These are phyloP conservation scores for Podospora pseudoanserina DNA, from an alignment of 495 filamentous ascomycete genomes.

Conservation along the genomic window DNA sequence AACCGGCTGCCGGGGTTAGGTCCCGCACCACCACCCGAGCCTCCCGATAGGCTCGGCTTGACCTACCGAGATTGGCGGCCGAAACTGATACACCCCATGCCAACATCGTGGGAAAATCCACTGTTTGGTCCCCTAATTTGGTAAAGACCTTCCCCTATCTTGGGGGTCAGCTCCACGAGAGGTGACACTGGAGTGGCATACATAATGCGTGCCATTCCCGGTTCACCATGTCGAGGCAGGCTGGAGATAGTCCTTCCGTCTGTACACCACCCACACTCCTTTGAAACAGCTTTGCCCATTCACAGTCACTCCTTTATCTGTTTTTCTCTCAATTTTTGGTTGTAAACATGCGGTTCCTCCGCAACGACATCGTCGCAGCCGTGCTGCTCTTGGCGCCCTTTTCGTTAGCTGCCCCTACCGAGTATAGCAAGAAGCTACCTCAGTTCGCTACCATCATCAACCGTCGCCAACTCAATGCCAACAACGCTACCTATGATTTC, in stretches of 20 bases:
- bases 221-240: background rate
- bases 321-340: background rate
- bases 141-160: background rate
- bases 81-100: background rate
- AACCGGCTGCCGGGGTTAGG: background rate
- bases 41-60: slow-evolving; percentile 2
- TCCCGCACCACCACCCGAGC: background rate
- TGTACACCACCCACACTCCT: background rate
- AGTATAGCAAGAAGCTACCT: slow-evolving; percentile 12
- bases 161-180: background rate
- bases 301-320: background rate
- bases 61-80: slow-evolving; percentile 5
- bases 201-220: background rate
- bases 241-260: background rate
- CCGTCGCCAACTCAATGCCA: slow-evolving; percentile 1
- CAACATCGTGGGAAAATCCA: background rate
- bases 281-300: background rate
- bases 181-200: background rate
- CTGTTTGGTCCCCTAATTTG: background rate
- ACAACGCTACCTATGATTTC: slow-evolving; percentile 41
- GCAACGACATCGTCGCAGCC: slow-evolving; percentile 3
- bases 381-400: slow-evolving; percentile 6
- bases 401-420: slow-evolving; percentile 8
- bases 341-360: slow-evolving; percentile 5
- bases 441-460: slow-evolving; percentile 29